These are phyloP conservation scores for Beauveria sp. DNA, from an alignment of 2,329 filamentous ascomycete species.

Conservation along the genomic window DNA sequence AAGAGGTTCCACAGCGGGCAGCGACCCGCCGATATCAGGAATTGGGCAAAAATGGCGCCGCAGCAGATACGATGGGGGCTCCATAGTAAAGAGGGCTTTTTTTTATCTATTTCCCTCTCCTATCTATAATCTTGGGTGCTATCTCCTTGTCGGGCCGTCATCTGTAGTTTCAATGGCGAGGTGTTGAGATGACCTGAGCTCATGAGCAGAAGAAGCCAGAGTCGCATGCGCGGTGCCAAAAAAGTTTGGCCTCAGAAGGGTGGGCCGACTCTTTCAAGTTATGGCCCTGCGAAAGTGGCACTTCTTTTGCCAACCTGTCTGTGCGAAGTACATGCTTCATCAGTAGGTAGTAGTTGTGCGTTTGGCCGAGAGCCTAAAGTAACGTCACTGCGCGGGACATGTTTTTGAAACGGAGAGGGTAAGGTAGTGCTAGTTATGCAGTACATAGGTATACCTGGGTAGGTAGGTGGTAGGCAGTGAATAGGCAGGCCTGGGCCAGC, in stretches of 20 bases:
- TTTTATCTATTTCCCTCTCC: background rate
- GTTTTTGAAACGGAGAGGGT: background rate
- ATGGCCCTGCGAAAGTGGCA: background rate
- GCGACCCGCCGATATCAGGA: conserved; percentile 10
- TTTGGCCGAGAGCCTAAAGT: background rate
- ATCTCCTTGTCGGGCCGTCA: background rate
- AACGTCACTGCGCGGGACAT: background rate
- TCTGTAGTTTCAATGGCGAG: background rate
- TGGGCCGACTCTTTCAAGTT: background rate
- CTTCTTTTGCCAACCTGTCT: too few species aligned
- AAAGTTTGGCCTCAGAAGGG: background rate
- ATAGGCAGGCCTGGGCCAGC: background rate
- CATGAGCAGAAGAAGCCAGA: background rate
- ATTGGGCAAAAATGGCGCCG: background rate
- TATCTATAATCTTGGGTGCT: background rate
- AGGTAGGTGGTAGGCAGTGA: background rate
- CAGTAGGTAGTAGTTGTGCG: too few species aligned
- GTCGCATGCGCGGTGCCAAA: background rate
- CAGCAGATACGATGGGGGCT: conserved; percentile 9
- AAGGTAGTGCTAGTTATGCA: too few species aligned
- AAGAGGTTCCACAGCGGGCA: conserved; percentile 5
- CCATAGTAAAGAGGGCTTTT: conserved; percentile 1
- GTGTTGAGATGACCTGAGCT: background rate
- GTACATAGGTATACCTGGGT: background rate
- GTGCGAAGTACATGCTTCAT: too few species aligned